Evolutionary conservation across 139 green algal genomes (phyloP).

Genomic region (Chlamydomonas schloesseri): DNA sequence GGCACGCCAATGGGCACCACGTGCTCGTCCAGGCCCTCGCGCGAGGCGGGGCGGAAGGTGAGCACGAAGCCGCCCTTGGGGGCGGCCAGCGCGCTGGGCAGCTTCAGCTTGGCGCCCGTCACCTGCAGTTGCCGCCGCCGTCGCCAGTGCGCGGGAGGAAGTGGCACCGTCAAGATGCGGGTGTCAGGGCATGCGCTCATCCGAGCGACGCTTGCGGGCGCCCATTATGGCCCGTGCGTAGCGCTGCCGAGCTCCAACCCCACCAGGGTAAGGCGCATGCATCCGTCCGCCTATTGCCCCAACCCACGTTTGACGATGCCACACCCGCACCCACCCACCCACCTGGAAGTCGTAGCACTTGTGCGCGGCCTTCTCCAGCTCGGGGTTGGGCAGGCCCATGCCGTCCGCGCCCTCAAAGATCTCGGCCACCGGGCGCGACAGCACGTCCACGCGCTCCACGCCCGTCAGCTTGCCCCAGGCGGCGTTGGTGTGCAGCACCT

Average conservation of each 20-base stretch:
- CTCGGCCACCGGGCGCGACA: constrained; percentile 28
- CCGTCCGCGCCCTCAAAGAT: constrained; percentile 47
- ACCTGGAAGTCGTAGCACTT: constrained; percentile 36
- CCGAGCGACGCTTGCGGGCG: too few relatives aligned
- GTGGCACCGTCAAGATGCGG: too few relatives aligned
- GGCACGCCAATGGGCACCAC: constrained; percentile 54
- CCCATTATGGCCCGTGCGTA: too few relatives aligned
- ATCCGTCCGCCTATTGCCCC: too few relatives aligned
- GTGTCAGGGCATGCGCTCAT: too few relatives aligned
- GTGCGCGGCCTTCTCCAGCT: constrained; percentile 15
- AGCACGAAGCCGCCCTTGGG: constrained; percentile 46
- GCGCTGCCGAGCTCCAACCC: too few relatives aligned
- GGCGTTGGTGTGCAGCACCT: constrained; percentile 48
- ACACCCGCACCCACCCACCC: neutral
- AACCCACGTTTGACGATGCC: neutral
- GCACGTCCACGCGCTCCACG: constrained; percentile 35
- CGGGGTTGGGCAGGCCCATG: constrained; percentile 20
- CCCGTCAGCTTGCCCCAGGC: constrained; percentile 46
- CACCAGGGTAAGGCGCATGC: too few relatives aligned
- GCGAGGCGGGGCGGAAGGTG: constrained; percentile 19
- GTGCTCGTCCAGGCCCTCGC: constrained; percentile 43
- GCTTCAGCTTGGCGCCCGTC: constrained; percentile 22
- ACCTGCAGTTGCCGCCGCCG: too few relatives aligned
- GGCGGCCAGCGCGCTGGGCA: constrained; percentile 7
- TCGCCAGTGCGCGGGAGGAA: too few relatives aligned